phyloP scores from a whole-genome alignment of 1,284 basidiomycete genomes.

The Amylostereum areolatum region DNA sequence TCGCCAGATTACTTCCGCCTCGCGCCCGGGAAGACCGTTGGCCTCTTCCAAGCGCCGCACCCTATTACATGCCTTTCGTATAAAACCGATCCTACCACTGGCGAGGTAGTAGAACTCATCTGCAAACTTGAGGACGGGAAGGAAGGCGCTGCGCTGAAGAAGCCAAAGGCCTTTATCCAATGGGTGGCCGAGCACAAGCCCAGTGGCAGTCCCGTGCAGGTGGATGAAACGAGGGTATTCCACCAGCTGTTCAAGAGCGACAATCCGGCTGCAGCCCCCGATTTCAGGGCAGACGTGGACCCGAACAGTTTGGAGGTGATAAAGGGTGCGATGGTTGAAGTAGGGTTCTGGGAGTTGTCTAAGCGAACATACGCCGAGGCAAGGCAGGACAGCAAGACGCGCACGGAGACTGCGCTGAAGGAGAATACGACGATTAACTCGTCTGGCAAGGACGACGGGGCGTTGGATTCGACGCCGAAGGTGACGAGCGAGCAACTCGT shows the following conservation, averaged over 20 bases:
- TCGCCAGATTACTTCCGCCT: slow-evolving; percentile 97
- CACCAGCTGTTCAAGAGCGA: slow-evolving; percentile 92
- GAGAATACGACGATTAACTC: slow-evolving; percentile 28
- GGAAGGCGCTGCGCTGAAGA: slow-evolving; percentile 47
- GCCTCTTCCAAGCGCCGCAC: slow-evolving; percentile 91
- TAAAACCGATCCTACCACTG: slow-evolving; percentile 67
- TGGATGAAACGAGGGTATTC: slow-evolving; percentile 93
- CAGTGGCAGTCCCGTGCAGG: slow-evolving; percentile 73
- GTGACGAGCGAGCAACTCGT: slow-evolving; percentile 79
- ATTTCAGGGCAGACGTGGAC: slow-evolving; percentile 78
- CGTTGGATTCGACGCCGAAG: slow-evolving; percentile 48
- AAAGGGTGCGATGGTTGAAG: slow-evolving; percentile 80
- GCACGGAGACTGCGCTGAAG: slow-evolving; percentile 61
- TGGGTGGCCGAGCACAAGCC: slow-evolving; percentile 90
- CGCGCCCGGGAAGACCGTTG: slow-evolving; percentile 95
- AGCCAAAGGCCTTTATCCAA: slow-evolving; percentile 95
- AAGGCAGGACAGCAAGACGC: slow-evolving; percentile 55
- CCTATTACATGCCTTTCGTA: slow-evolving; percentile 93
- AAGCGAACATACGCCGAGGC: slow-evolving; percentile 66
- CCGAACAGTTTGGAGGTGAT: slow-evolving; percentile 76
- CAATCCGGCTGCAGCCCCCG: slow-evolving; percentile 67
- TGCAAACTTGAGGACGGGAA: slow-evolving; percentile 71
- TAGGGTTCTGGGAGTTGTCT: slow-evolving; percentile 85
- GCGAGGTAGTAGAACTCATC: slow-evolving; percentile 74
- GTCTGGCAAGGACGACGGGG: slow-evolving; percentile 1